These are phyloP conservation scores for Patellifolia procumbens DNA, from an alignment of 179 eudicot genomes.

Conservation along the genomic window DNA sequence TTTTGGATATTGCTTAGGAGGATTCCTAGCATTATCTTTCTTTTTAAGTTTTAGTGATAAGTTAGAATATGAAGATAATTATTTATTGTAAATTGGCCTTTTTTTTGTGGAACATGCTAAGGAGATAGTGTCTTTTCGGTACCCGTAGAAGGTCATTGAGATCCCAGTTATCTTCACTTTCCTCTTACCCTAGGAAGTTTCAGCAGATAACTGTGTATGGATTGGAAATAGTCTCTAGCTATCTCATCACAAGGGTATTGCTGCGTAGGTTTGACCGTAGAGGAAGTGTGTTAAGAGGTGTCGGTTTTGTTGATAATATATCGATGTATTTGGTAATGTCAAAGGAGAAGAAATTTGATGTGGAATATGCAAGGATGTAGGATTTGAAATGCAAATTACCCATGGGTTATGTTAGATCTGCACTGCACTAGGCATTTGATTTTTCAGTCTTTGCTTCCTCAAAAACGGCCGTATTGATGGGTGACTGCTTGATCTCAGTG, in stretches of 20 bases:
- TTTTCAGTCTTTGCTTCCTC: slow-evolving; percentile 4
- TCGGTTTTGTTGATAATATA: neutral
- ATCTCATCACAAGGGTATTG: neutral
- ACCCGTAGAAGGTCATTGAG: slow-evolving; percentile 1
- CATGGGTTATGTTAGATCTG: slow-evolving; percentile 16
- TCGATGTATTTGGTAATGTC: neutral
- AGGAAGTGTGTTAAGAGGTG: neutral
- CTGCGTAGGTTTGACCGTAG: neutral
- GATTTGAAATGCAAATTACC: neutral
- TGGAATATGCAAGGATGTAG: neutral
- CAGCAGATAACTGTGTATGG: neutral
- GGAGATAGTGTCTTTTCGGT: neutral
- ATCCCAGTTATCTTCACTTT: neutral
- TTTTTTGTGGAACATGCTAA: slow-evolving; percentile 8
- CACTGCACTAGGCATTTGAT: neutral
- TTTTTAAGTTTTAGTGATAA: slow-evolving; percentile 16
- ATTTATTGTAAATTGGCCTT: neutral
- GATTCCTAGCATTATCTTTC: slow-evolving; percentile 33
- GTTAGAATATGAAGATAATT: slow-evolving; percentile 6
- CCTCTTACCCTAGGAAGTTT: slow-evolving; percentile 7
- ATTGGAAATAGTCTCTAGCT: neutral
- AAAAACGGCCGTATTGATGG: neutral
- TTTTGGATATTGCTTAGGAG: slow-evolving; percentile 15
- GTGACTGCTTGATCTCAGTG: neutral
- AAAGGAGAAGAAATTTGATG: slow-evolving; percentile 8